Evolutionary conservation across 768 basidiomycete species (phyloP).

Genomic region (Hebeloma cylindrosporum): DNA sequence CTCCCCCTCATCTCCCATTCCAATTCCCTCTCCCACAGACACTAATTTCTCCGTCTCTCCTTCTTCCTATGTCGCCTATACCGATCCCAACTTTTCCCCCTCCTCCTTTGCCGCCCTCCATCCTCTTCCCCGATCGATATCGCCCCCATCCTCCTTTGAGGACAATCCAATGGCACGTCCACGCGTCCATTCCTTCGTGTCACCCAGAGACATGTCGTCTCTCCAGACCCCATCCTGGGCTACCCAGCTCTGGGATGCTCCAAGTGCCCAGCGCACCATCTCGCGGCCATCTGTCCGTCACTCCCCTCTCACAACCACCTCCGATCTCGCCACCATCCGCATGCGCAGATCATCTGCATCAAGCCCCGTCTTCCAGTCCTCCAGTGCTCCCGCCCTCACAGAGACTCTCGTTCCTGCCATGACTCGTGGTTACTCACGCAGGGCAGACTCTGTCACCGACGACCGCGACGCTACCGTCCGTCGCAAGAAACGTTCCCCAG

Average conservation of each 20-base stretch:
- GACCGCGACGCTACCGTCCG: constrained; percentile 78
- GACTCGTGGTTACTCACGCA: constrained; percentile 62
- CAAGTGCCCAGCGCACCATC: constrained; percentile 43
- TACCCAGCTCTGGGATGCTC: constrained; percentile 60
- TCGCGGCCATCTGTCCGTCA: constrained; percentile 46
- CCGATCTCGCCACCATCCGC: constrained; percentile 36
- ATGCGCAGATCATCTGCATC: constrained; percentile 48
- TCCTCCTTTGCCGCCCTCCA: constrained; percentile 59
- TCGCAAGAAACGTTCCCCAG: constrained; percentile 48
- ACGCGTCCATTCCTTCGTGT: constrained; percentile 51
- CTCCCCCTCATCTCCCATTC: constrained; percentile 58
- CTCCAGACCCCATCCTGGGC: constrained; percentile 65
- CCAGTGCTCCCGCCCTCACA: constrained; percentile 64
- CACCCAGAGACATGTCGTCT: constrained; percentile 58
- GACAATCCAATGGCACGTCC: constrained; percentile 42
- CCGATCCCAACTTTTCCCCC: constrained; percentile 58
- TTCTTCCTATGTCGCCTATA: constrained; percentile 47
- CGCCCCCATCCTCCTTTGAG: constrained; percentile 54
- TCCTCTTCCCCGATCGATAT: constrained; percentile 61
- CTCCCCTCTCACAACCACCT: constrained; percentile 45
- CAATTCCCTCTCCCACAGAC: constrained; percentile 52
- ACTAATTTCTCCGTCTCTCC: constrained; percentile 39
- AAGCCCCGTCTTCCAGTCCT: constrained; percentile 62
- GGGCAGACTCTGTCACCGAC: constrained; percentile 61
- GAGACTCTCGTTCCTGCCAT: constrained; percentile 48